Evolutionary conservation across 169 alveolate genomes (phyloP).

Genomic region (Plasmodium gaboni): DNA sequence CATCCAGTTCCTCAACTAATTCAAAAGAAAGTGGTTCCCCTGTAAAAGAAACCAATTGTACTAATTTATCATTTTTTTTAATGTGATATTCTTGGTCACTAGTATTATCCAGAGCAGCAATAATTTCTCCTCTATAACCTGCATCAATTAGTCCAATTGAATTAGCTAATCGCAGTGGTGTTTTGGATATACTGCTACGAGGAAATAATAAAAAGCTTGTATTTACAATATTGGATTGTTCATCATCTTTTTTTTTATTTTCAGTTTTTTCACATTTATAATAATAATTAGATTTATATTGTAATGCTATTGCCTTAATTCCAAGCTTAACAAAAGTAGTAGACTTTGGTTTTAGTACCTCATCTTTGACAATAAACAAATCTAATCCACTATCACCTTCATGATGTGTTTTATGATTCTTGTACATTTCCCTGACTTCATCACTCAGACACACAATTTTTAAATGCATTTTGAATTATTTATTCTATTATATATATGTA

Average conservation of each 20-base stretch:
- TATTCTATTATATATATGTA: not conserved
- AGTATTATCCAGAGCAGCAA: constrained; percentile 92
- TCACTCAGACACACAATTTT: constrained; percentile 76
- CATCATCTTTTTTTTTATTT: constrained; percentile 5
- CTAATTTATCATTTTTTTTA: constrained; percentile 89
- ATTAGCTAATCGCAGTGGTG: constrained; percentile 92
- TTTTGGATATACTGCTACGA: constrained; percentile 91
- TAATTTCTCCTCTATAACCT: constrained; percentile 93
- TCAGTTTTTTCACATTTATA: constrained; percentile 11
- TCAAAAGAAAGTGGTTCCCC: constrained; percentile 90
- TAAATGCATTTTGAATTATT: constrained; percentile 79
- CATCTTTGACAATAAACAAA: constrained; percentile 89
- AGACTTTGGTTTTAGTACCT: constrained; percentile 87
- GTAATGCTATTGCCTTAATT: constrained; percentile 90
- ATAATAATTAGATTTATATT: constrained; percentile 32
- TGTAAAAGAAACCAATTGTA: constrained; percentile 90
- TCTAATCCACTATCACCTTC: constrained; percentile 94
- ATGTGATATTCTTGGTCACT: constrained; percentile 88
- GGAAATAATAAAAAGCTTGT: constrained; percentile 90
- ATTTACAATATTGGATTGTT: constrained; percentile 37
- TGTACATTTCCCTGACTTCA: constrained; percentile 81
- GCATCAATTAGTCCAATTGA: constrained; percentile 94
- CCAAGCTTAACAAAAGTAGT: constrained; percentile 90
- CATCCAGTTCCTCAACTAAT: constrained; percentile 89
- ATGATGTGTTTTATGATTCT: constrained; percentile 86